A percentile compares a stretch with the other conserved stretches of the same genome.
These are phyloP conservation scores for Fusarium lyarnte DNA, from an alignment of 2,329 filamentous ascomycete genomes.

Conservation along the genomic window DNA sequence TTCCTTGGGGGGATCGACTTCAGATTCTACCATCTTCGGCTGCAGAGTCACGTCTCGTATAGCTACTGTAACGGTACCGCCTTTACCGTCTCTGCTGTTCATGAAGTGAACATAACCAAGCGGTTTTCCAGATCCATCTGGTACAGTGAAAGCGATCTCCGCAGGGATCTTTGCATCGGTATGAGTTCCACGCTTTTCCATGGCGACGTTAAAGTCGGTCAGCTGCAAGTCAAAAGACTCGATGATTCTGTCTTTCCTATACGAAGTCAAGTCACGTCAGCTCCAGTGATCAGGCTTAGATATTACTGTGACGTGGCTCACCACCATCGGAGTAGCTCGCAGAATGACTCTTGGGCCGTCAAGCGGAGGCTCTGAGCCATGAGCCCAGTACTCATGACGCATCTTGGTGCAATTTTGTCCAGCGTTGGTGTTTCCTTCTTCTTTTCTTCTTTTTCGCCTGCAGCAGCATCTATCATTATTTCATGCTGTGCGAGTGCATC, in stretches of 20 bases:
- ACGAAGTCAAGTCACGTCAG: rapidly evolving
- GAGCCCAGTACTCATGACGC: background rate
- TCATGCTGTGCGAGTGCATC: background rate
- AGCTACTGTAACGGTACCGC: conserved; percentile 42
- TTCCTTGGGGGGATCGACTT: conserved; percentile 39
- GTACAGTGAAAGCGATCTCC: conserved; percentile 45
- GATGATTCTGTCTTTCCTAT: conserved; percentile 46
- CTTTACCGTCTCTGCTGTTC: background rate
- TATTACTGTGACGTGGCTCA: background rate
- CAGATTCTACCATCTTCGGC: conserved; percentile 45
- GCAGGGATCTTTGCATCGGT: background rate
- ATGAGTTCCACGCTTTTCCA: conserved; percentile 14
- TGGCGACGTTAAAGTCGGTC: conserved; percentile 34
- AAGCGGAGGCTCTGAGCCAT: conserved; percentile 17
- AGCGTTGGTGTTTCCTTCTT: background rate
- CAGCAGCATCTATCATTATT: no score
- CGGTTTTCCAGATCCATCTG: conserved; percentile 16
- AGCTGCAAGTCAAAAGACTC: conserved; percentile 35
- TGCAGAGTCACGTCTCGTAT: conserved; percentile 44
- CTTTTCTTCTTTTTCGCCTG: background rate
- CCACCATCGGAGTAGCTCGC: conserved; percentile 49
- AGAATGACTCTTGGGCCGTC: conserved; percentile 42
- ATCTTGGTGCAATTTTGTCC: background rate
- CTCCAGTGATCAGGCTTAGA: background rate
- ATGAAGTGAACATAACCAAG: conserved; percentile 47